Percentiles rank a stretch among this genome's conserved stretches.
phyloP scores from a whole-genome alignment of 1,284 basidiomycete genomes.

The Heliocybe sulcata region DNA sequence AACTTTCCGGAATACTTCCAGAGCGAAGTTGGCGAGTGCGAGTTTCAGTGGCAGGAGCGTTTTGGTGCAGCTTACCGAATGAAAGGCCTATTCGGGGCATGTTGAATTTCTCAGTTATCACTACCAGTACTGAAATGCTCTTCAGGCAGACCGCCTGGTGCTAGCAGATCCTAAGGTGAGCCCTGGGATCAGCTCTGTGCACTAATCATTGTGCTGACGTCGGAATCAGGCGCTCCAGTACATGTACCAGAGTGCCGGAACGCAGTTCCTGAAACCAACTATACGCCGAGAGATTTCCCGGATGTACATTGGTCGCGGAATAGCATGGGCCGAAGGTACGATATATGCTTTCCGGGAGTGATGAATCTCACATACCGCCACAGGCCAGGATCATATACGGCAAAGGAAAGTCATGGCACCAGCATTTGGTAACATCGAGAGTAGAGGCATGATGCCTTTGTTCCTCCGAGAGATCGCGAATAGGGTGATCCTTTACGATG shows the following conservation, averaged over 20 bases:
- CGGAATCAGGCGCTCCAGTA: constrained; percentile 8
- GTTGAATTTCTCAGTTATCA: constrained; percentile 7
- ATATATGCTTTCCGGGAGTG: background rate
- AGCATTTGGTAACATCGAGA: constrained; percentile 17
- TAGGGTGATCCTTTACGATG: constrained; percentile 7
- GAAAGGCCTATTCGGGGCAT: constrained; percentile 42
- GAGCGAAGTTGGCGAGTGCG: constrained; percentile 39
- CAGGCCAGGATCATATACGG: constrained; percentile 21
- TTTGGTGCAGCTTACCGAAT: constrained; percentile 43
- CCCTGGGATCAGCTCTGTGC: background rate
- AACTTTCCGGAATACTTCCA: constrained; percentile 43
- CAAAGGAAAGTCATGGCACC: constrained; percentile 23
- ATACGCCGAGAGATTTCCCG: constrained; percentile 5
- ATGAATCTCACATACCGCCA: background rate
- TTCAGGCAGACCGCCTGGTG: constrained; percentile 23
- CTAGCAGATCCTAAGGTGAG: constrained; percentile 14
- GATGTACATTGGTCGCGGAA: constrained; percentile 17
- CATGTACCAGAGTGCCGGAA: constrained; percentile 11
- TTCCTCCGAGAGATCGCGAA: constrained; percentile 10
- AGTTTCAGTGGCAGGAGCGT: constrained; percentile 40
- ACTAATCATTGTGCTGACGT: background rate
- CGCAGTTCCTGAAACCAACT: constrained; percentile 11
- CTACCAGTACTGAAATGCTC: background rate
- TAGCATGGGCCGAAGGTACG: constrained; percentile 21
- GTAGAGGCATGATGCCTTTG: constrained; percentile 12